Conservation (phyloP, 2,329 filamentous ascomycete genomes). For the Stachybotrys chlorohalonatus region DNA sequence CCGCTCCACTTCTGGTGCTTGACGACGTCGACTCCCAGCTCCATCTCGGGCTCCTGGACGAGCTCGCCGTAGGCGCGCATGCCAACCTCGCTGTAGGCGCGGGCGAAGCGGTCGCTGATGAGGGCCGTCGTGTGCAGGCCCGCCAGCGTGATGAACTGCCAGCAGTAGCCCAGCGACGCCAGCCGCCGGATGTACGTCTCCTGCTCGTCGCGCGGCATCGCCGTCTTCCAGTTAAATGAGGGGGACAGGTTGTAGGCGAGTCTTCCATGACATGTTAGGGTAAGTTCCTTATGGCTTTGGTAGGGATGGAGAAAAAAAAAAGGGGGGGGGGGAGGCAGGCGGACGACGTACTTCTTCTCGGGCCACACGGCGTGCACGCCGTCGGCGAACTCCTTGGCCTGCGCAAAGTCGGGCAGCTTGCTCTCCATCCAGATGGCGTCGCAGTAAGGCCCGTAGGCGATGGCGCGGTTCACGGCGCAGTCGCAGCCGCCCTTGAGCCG, state of each 20-base stretch:
- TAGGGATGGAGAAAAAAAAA: neutral
- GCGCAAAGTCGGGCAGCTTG: constrained; percentile 83
- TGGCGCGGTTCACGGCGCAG: constrained; percentile 81
- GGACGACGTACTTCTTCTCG: constrained; percentile 72
- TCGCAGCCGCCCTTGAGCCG: constrained; percentile 84
- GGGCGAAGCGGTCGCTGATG: constrained; percentile 81
- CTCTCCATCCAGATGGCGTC: constrained; percentile 99
- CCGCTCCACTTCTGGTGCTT: constrained; percentile 99
- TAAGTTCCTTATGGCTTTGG: neutral
- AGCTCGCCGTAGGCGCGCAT: constrained; percentile 98
- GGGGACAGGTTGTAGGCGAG: constrained; percentile 97
- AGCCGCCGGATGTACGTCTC: constrained; percentile 95
- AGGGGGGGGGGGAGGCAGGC: neutral
- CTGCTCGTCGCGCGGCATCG: constrained; percentile 85
- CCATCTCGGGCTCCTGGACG: constrained; percentile 97
- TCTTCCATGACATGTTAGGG: constrained; percentile 31
- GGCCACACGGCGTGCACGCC: constrained; percentile 93
- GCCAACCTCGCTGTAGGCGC: constrained; percentile 69
- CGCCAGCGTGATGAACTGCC: constrained; percentile 99
- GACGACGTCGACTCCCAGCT: constrained; percentile 80
- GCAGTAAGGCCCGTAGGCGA: constrained; percentile 87
- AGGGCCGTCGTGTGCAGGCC: constrained; percentile 93
- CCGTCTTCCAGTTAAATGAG: constrained; percentile 99
- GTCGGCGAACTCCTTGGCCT: constrained; percentile 86
- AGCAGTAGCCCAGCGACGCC: constrained; percentile 85